These are phyloP conservation scores for Entomophthora muscae DNA, from an alignment of 371 early-diverging fungal species.

Conservation along the genomic window DNA sequence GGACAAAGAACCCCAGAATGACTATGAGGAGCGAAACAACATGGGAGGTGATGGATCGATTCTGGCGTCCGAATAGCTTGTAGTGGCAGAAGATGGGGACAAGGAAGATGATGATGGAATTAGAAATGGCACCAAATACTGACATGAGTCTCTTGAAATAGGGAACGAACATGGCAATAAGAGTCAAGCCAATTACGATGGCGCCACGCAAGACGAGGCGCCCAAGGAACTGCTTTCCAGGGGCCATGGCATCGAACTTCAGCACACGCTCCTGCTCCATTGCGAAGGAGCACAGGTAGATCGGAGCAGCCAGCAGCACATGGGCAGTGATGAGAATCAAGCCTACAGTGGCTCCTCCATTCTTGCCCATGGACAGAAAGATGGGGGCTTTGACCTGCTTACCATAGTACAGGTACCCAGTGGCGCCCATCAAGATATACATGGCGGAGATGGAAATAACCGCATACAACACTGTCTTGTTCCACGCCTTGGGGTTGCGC, in stretches of 20 bases:
- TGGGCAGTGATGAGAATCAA: constrained; percentile 66
- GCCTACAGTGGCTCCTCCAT: constrained; percentile 36
- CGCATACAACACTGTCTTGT: constrained; percentile 41
- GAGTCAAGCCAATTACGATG: constrained; percentile 24
- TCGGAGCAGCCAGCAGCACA: constrained; percentile 64
- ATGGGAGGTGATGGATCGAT: not conserved
- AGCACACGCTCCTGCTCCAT: constrained; percentile 45
- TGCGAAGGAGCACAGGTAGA: constrained; percentile 59
- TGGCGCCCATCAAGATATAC: constrained; percentile 51
- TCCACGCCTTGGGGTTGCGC: constrained; percentile 54
- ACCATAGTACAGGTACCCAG: constrained; percentile 73
- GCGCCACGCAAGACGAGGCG: constrained; percentile 38
- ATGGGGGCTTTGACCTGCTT: constrained; percentile 43
- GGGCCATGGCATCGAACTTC: constrained; percentile 11
- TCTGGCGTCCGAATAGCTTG: constrained; percentile 42
- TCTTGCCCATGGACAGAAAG: constrained; percentile 44
- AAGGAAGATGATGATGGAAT: constrained; percentile 56
- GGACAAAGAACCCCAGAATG: not conserved
- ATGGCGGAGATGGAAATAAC: constrained; percentile 47
- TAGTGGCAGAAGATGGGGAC: constrained; percentile 63
- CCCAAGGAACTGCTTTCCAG: constrained; percentile 23
- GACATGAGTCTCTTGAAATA: constrained; percentile 65
- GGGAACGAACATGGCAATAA: constrained; percentile 48
- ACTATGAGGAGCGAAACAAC: not conserved
- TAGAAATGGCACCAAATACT: constrained; percentile 57